phyloP scores from a whole-genome alignment of 768 basidiomycete species.

The Amanita thiersii region DNA sequence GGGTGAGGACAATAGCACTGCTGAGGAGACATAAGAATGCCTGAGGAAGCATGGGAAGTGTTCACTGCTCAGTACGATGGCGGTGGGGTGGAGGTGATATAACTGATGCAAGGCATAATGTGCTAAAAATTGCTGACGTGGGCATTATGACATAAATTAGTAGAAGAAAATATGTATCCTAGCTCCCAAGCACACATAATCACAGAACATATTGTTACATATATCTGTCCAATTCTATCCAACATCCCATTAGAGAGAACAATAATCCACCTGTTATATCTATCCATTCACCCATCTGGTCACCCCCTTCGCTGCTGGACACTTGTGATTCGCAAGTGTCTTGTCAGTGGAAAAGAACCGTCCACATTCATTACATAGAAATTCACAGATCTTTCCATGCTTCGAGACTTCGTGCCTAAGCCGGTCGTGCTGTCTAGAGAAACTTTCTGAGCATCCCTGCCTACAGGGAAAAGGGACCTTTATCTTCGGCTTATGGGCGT shows the following conservation, averaged over 20 bases:
- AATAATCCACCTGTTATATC: background rate
- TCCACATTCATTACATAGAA: constrained; percentile 40
- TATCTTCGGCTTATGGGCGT: constrained; percentile 45
- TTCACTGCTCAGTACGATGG: background rate
- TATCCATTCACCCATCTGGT: constrained; percentile 33
- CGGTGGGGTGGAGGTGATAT: too few species aligned
- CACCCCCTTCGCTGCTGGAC: constrained; percentile 40
- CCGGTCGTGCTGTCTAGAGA: constrained; percentile 49
- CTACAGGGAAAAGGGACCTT: constrained; percentile 41
- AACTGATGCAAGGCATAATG: too few species aligned
- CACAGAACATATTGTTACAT: too few species aligned
- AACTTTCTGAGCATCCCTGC: constrained; percentile 44
- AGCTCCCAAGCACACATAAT: too few species aligned
- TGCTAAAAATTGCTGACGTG: too few species aligned
- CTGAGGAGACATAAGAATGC: constrained; percentile 25
- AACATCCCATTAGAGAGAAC: background rate
- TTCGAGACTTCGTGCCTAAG: constrained; percentile 52
- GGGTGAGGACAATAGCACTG: constrained; percentile 22
- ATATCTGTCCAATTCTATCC: background rate
- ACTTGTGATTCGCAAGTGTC: constrained; percentile 48
- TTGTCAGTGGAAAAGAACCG: constrained; percentile 47
- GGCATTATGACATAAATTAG: too few species aligned
- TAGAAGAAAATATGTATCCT: too few species aligned
- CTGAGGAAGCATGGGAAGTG: constrained; percentile 26
- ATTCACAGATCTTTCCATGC: constrained; percentile 50